Evolutionary conservation across 2,329 filamentous ascomycete genomes (phyloP).

Genomic region (Thelonectria olida): DNA sequence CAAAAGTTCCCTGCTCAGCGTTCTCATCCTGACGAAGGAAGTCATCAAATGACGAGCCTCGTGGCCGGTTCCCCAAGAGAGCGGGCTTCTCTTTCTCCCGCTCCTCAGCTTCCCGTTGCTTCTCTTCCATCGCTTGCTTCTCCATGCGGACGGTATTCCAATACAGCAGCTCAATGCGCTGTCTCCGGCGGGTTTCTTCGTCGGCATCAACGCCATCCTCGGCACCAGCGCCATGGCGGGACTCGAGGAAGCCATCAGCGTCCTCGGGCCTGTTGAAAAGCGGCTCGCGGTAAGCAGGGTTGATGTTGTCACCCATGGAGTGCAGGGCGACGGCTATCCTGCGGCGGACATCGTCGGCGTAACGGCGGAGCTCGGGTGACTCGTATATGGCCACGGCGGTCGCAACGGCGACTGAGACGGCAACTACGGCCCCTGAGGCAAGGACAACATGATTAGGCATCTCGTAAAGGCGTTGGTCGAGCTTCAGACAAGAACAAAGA

Average conservation of each 20-base stretch:
- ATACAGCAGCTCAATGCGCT: conserved; percentile 72
- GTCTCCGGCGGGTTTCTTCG: conserved; percentile 67
- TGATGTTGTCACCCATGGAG: conserved; percentile 66
- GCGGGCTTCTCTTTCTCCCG: conserved; percentile 18
- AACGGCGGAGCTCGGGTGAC: conserved; percentile 69
- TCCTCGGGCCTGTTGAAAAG: conserved; percentile 73
- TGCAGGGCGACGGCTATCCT: conserved; percentile 69
- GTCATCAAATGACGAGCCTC: conserved; percentile 65
- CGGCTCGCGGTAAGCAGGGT: conserved; percentile 59
- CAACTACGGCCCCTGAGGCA: conserved; percentile 66
- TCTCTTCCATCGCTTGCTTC: conserved; percentile 51
- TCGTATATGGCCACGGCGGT: conserved; percentile 71
- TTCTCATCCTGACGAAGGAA: conserved; percentile 61
- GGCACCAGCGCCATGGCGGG: conserved; percentile 52
- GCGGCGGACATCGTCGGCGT: conserved; percentile 68
- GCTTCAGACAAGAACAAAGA: neutral
- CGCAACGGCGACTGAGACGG: conserved; percentile 65
- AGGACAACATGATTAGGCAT: conserved; percentile 68
- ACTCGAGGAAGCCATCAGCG: conserved; percentile 69
- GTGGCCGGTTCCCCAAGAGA: conserved; percentile 3
- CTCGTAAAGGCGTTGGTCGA: conserved; percentile 8
- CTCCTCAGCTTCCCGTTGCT: conserved; percentile 23
- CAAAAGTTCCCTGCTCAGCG: conserved; percentile 64
- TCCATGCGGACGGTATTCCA: conserved; percentile 68
- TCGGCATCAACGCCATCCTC: conserved; percentile 67